Percentiles rank a stretch among this genome's conserved stretches.
phyloP scores from a whole-genome alignment of 78 protist genomes.

The Dictyostelium purpureum region DNA sequence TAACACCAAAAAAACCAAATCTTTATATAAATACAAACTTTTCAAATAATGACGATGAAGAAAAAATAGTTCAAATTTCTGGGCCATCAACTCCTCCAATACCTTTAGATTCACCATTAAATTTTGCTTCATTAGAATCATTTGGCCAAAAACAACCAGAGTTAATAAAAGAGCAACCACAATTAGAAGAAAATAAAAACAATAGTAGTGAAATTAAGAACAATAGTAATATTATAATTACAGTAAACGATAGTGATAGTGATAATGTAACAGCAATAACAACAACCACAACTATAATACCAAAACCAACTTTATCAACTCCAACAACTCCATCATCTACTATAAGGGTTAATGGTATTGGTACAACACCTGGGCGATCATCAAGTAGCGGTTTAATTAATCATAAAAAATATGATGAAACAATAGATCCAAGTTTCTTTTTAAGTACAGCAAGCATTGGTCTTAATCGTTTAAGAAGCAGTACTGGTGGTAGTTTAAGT shows the following conservation, averaged over 20 bases:
- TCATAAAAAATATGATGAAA: slow-evolving; percentile 68
- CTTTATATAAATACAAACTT: slow-evolving; percentile 39
- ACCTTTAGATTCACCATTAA: slow-evolving; percentile 7
- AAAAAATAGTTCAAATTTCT: too few species aligned
- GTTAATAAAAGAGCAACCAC: neutral
- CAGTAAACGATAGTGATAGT: neutral
- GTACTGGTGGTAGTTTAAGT: neutral
- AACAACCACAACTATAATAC: neutral
- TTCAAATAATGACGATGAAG: neutral
- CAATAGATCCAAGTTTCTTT: slow-evolving; percentile 44
- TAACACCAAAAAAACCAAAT: slow-evolving; percentile 40
- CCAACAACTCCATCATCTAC: neutral
- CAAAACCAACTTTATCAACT: neutral
- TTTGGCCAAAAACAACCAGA: neutral
- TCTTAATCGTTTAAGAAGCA: slow-evolving; percentile 18
- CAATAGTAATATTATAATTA: too few species aligned
- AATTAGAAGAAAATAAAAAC: neutral
- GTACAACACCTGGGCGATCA: neutral
- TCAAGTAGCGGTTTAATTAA: slow-evolving; percentile 13
- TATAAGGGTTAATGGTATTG: neutral
- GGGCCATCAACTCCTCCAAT: too few species aligned
- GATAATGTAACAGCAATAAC: neutral
- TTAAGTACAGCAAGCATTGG: slow-evolving; percentile 66
- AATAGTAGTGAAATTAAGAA: neutral
- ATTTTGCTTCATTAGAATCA: neutral